A percentile compares a stretch with the other conserved stretches of the same genome.
Conservation (phyloP, 108 stramenopile species). For the Fragilaria radians region DNA sequence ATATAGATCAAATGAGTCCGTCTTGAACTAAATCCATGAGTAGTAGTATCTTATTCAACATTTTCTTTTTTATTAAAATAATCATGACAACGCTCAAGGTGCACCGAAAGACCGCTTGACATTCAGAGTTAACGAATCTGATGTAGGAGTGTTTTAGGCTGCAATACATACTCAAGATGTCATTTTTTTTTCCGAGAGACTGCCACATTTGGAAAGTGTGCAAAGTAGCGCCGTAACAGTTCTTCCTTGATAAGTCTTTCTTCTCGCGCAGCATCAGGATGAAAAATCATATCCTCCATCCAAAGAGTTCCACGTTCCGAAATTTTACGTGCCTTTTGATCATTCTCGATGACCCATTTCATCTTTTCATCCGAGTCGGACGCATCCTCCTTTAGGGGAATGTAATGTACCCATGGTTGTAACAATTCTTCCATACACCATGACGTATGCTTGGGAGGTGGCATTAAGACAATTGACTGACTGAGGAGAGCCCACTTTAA, state of each 20-base stretch:
- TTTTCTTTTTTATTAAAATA: too few relatives aligned
- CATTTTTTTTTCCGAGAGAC: too few relatives aligned
- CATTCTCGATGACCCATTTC: slow-evolving; percentile 38
- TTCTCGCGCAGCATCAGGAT: slow-evolving; percentile 14
- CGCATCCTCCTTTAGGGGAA: slow-evolving; percentile 35
- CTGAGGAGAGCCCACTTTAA: slow-evolving; percentile 64
- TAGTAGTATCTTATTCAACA: too few relatives aligned
- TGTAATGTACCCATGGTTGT: slow-evolving; percentile 50
- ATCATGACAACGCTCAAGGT: too few relatives aligned
- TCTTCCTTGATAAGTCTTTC: slow-evolving; percentile 11
- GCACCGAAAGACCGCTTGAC: too few relatives aligned
- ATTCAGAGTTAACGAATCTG: too few relatives aligned
- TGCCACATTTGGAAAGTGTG: slow-evolving; percentile 10
- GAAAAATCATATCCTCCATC: slow-evolving; percentile 34
- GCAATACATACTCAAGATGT: too few relatives aligned
- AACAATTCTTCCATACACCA: slow-evolving; percentile 73
- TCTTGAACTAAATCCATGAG: too few relatives aligned
- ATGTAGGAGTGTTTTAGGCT: too few relatives aligned
- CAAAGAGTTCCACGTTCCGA: slow-evolving; percentile 31
- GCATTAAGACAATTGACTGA: slow-evolving; percentile 69
- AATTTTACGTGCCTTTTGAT: slow-evolving; percentile 33
- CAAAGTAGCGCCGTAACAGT: slow-evolving; percentile 13
- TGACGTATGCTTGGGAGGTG: slow-evolving; percentile 51
- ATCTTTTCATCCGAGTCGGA: slow-evolving; percentile 39
- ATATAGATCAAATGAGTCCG: too few relatives aligned